Percentiles rank a stretch among this genome's conserved stretches.
These are phyloP conservation scores for Roridomyces roridus DNA, from an alignment of 768 basidiomycete genomes.

Conservation along the genomic window DNA sequence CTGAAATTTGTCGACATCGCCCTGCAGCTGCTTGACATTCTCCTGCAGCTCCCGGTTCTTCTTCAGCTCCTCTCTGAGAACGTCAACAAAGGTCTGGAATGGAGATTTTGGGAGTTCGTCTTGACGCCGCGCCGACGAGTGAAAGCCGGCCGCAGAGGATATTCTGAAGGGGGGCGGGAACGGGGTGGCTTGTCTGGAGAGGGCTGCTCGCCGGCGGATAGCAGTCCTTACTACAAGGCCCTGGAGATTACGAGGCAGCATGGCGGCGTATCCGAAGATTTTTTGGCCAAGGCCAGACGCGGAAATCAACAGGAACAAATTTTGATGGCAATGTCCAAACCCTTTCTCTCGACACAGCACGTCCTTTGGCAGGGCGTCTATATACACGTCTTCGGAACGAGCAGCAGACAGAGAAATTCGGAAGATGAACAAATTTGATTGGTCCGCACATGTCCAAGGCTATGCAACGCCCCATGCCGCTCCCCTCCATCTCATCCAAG, in stretches of 20 bases:
- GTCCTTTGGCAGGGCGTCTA: no score
- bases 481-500: no score
- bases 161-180: conserved; percentile 18
- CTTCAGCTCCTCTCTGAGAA: conserved; percentile 87
- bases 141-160: conserved; percentile 53
- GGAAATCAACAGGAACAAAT: no score
- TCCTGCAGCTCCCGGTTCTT: conserved; percentile 97
- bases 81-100: conserved; percentile 95
- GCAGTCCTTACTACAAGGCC: conserved; percentile 36
- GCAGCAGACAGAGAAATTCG: no score
- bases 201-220: conserved; percentile 21
- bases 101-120: conserved; percentile 87
- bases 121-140: conserved; percentile 65
- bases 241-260: conserved; percentile 57
- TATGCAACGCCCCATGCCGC: no score
- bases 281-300: no score
- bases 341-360: no score
- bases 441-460: no score
- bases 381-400: no score
- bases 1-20: conserved; percentile 96
- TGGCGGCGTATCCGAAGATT: conserved; percentile 21
- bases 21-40: conserved; percentile 95
- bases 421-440: no score
- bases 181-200: conserved; percentile 4
- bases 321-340: no score